Conservation (phyloP, 257 asterid genomes). For the Gentiana macrophylla region DNA sequence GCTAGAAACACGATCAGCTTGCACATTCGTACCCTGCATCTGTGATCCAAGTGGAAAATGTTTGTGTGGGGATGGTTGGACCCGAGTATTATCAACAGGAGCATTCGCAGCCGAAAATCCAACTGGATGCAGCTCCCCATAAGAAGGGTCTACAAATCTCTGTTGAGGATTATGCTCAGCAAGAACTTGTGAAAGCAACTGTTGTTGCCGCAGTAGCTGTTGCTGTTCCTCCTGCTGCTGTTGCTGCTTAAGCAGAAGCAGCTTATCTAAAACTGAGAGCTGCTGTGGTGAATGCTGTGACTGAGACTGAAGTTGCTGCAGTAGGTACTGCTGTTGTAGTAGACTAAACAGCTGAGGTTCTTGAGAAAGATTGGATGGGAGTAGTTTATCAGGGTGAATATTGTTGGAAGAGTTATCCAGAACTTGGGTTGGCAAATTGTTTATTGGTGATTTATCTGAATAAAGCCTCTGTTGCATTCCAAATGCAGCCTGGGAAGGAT, state of each 20-base stretch:
- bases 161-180: conserved; percentile 52
- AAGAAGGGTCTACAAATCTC: conserved; percentile 40
- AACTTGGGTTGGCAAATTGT: conserved; percentile 39
- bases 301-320: conserved; percentile 72
- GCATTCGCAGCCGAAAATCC: conserved; percentile 40
- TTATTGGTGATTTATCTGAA: conserved; percentile 39
- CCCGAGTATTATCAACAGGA: conserved; percentile 33
- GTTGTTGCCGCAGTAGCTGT: conserved; percentile 63
- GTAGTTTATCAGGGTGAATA: conserved; percentile 46
- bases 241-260: conserved; percentile 65
- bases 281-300: conserved; percentile 59
- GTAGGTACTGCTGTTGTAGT: conserved; percentile 76
- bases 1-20: conserved; percentile 31
- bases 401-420: conserved; percentile 43
- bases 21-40: conserved; percentile 27
- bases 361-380: conserved; percentile 51
- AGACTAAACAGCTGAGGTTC: conserved; percentile 71
- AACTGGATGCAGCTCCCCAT: conserved; percentile 41
- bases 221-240: conserved; percentile 71
- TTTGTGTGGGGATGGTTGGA: conserved; percentile 39
- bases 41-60: conserved; percentile 39
- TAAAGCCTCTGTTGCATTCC: conserved; percentile 58
- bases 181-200: conserved; percentile 59
- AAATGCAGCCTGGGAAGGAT: conserved; percentile 50
- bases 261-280: conserved; percentile 48